A percentile compares a stretch with the other conserved stretches of the same genome.
These are phyloP conservation scores for Pseudonitzschia multiseries DNA, from an alignment of 108 stramenopile species.

Conservation along the genomic window DNA sequence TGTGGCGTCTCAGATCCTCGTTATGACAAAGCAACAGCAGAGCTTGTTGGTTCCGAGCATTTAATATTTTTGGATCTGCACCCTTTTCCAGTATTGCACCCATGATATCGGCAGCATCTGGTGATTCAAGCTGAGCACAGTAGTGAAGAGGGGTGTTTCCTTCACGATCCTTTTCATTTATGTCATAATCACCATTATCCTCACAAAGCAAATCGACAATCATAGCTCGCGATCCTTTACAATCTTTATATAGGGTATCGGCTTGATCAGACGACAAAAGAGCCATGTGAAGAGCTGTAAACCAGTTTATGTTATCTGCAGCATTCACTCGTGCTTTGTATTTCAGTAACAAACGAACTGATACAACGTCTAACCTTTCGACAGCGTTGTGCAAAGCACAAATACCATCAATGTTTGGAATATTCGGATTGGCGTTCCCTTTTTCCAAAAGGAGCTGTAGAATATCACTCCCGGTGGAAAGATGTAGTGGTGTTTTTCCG, in stretches of 20 bases:
- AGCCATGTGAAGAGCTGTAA: conserved; percentile 76
- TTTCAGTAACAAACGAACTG: conserved; percentile 56
- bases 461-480: conserved; percentile 46
- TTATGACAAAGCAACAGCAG: conserved; percentile 85
- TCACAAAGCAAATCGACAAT: conserved; percentile 40
- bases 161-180: conserved; percentile 83
- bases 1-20: conserved; percentile 43
- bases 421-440: conserved; percentile 78
- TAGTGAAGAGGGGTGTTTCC: conserved; percentile 87
- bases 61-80: conserved; percentile 62
- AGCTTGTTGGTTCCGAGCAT: conserved; percentile 78
- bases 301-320: conserved; percentile 79
- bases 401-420: conserved; percentile 81
- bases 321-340: conserved; percentile 64
- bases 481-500: conserved; percentile 82
- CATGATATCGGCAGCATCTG: conserved; percentile 69
- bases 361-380: conserved; percentile 61
- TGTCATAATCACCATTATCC: conserved; percentile 36
- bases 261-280: conserved; percentile 41
- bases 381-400: conserved; percentile 81
- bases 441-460: conserved; percentile 52
- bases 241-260: conserved; percentile 1
- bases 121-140: conserved; percentile 65
- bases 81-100: conserved; percentile 71
- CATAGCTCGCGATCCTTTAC: conserved; percentile 14